A percentile compares a stretch with the other conserved stretches of the same genome.
phyloP scores from a whole-genome alignment of 345 rosid genomes.

The Linum usitatissimum region DNA sequence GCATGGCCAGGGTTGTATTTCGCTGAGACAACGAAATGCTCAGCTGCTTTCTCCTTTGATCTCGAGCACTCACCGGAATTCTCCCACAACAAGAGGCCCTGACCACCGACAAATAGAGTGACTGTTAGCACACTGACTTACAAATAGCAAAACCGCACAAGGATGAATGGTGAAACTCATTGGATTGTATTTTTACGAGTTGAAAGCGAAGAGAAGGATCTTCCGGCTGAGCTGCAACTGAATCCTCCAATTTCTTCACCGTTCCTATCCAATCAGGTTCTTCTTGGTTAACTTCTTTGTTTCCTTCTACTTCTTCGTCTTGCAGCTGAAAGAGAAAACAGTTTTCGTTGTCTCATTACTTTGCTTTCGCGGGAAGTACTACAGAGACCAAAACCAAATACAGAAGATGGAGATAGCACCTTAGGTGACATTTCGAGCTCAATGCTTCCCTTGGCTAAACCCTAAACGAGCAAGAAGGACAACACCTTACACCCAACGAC shows the following conservation, averaged over 20 bases:
- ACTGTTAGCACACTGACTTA: neutral
- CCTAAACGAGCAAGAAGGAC: neutral
- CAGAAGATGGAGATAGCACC: neutral
- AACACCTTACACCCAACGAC: neutral
- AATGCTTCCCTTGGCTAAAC: neutral
- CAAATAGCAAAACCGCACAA: neutral
- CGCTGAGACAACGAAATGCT: constrained; percentile 59
- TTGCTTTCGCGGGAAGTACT: neutral
- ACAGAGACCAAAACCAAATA: neutral
- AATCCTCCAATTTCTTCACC: constrained; percentile 36
- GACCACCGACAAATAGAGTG: constrained; percentile 11
- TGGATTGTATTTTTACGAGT: constrained; percentile 26
- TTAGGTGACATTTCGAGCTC: neutral
- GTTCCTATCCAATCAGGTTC: constrained; percentile 11
- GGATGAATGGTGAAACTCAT: neutral
- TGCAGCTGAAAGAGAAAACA: neutral
- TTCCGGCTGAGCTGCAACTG: constrained; percentile 53
- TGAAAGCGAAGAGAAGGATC: constrained; percentile 52
- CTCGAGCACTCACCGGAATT: constrained; percentile 25
- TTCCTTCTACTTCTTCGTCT: neutral
- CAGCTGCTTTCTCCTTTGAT: constrained; percentile 47
- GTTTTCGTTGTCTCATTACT: neutral
- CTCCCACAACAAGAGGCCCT: constrained; percentile 71
- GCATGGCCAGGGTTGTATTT: constrained; percentile 61
- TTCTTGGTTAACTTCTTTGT: constrained; percentile 8